These are phyloP conservation scores for Myxozyma melibiosi DNA, from an alignment of 805 yeast genomes.

Conservation along the genomic window DNA sequence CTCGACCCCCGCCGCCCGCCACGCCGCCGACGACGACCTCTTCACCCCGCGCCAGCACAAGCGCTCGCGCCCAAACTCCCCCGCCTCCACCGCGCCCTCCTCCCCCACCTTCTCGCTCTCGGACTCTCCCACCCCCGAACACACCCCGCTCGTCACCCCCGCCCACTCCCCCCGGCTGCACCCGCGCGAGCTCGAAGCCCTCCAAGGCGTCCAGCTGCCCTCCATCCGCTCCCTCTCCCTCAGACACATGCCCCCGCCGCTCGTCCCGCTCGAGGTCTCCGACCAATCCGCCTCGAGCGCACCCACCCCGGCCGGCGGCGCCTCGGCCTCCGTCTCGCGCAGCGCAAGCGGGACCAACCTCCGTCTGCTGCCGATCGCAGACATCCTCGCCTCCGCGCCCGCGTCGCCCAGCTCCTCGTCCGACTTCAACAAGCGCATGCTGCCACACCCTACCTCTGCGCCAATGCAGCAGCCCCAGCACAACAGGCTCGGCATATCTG, in stretches of 20 bases:
- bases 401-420: not conserved
- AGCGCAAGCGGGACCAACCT: conserved; percentile 24
- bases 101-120: conserved; percentile 42
- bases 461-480: conserved; percentile 14
- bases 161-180: conserved; percentile 50
- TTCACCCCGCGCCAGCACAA: conserved; percentile 41
- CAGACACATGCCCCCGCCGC: conserved; percentile 36
- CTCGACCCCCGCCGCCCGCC: conserved; percentile 35
- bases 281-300: not conserved
- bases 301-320: conserved; percentile 2
- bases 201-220: conserved; percentile 44
- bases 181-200: conserved; percentile 43
- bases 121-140: conserved; percentile 34
- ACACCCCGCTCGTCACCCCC: conserved; percentile 50
- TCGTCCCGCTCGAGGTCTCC: conserved; percentile 32
- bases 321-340: conserved; percentile 12
- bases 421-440: not conserved
- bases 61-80: conserved; percentile 47
- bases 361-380: conserved; percentile 27
- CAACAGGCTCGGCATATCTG: conserved; percentile 28
- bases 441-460: conserved; percentile 25
- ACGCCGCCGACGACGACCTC: conserved; percentile 32
- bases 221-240: conserved; percentile 44
- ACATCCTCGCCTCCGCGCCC: conserved; percentile 19
- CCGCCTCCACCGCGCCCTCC: conserved; percentile 48